Evolutionary conservation across 768 basidiomycete species (phyloP).

Genomic region (Tylopilus cervinicoccineus): DNA sequence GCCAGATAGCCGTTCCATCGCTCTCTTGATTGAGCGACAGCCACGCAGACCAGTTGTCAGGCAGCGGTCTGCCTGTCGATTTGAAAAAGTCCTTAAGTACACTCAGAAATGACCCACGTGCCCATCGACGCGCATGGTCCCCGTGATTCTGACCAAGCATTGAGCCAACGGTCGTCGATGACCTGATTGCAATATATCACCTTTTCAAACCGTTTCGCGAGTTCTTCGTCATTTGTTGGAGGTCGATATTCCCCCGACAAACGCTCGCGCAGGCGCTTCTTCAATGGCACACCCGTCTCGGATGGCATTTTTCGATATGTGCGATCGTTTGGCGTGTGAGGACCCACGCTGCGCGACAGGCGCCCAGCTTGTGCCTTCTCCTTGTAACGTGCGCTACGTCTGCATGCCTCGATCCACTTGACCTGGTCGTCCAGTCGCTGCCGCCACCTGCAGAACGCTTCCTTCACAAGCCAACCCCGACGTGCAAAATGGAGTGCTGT

Average conservation of each 20-base stretch:
- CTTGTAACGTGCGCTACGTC: slow-evolving; percentile 58
- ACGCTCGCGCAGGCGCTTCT: slow-evolving; percentile 33
- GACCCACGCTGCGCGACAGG: slow-evolving; percentile 25
- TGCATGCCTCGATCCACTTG: slow-evolving; percentile 61
- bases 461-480: slow-evolving; percentile 38
- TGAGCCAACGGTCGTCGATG: slow-evolving; percentile 1
- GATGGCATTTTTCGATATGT: slow-evolving; percentile 11
- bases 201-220: slow-evolving; percentile 65
- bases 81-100: slow-evolving; percentile 34
- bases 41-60: slow-evolving; percentile 60
- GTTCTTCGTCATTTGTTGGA: slow-evolving; percentile 59
- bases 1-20: slow-evolving; percentile 77
- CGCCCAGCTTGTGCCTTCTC: slow-evolving; percentile 41
- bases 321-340: slow-evolving; percentile 21
- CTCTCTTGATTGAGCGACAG: slow-evolving; percentile 69
- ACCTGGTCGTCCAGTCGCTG: slow-evolving; percentile 40
- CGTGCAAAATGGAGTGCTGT: slow-evolving; percentile 42
- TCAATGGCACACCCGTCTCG: slow-evolving; percentile 20
- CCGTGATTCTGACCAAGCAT: slow-evolving; percentile 54
- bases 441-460: slow-evolving; percentile 45
- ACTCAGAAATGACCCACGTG: slow-evolving; percentile 62
- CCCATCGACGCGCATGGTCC: slow-evolving; percentile 72
- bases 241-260: slow-evolving; percentile 43
- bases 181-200: slow-evolving; percentile 31
- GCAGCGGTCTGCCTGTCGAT: slow-evolving; percentile 29